Conservation (phyloP, 2,329 filamentous ascomycete genomes). For the Exophiala viscosa region DNA sequence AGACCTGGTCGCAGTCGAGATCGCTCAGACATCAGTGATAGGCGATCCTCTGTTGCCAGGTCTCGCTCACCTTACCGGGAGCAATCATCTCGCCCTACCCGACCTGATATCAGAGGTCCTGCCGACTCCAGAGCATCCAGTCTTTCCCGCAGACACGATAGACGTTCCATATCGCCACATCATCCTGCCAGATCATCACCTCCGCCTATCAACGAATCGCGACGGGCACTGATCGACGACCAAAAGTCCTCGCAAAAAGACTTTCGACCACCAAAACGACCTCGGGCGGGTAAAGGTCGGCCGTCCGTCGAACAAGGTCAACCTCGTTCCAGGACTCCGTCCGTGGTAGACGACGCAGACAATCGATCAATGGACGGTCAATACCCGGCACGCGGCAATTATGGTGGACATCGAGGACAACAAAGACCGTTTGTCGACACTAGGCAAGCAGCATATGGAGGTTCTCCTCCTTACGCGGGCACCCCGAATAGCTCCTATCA, state of each 20-base stretch:
- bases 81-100: conserved; percentile 34
- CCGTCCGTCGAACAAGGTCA: conserved; percentile 1
- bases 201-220: conserved; percentile 11
- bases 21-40: conserved; percentile 35
- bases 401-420: conserved; percentile 34
- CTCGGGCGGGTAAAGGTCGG: conserved; percentile 1
- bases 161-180: conserved; percentile 14
- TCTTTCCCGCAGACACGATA: conserved; percentile 33
- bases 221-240: conserved; percentile 9
- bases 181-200: conserved; percentile 15
- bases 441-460: conserved; percentile 48
- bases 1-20: conserved; percentile 39
- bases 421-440: conserved; percentile 42
- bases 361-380: conserved; percentile 33
- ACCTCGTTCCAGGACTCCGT: conserved; percentile 18
- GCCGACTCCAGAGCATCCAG: conserved; percentile 31
- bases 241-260: conserved; percentile 15
- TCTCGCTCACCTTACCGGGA: conserved; percentile 33
- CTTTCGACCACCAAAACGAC: conserved; percentile 7
- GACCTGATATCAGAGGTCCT: conserved; percentile 30
- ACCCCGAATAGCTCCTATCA: conserved; percentile 54
- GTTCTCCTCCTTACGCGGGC: conserved; percentile 55
- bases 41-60: conserved; percentile 26
- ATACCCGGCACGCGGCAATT: conserved; percentile 32
- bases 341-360: conserved; percentile 32